Evolutionary conservation across 1,284 basidiomycete species (phyloP), one percentile per base, ranked within the genome.

Genomic region (Pterulicium gracile): DNA sequence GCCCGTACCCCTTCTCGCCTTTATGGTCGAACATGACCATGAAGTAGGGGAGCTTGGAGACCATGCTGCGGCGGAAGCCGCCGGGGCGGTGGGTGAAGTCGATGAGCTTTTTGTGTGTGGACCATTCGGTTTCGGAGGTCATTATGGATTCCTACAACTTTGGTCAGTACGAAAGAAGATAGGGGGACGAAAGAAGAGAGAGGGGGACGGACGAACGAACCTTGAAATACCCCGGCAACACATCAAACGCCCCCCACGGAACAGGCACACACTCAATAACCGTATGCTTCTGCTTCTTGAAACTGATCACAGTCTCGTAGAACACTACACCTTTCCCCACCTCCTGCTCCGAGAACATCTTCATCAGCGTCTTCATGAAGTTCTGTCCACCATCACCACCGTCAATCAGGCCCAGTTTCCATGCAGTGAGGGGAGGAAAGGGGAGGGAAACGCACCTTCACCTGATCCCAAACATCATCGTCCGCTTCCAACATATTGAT

Each of bases 301-400:
- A 72, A 14, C 72, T 83, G 36, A 91, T 68, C 22, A 97, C 82
- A 1, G 94, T 97, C 64, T 98, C 95, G 61, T 84, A 96, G 66
- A 98, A 98, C 15, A 98, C 66, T 19, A 94, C 87, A 0, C 90
- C 91, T 57, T 89, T 82, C 7, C 7, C 7, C 4, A 18, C n/a
- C 61, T 92, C 86, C 50, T 90, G 79, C 53, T 89, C 83, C 0
- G 89, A 83, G 54, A 83, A 93, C 88, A 96, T 92, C 48, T 80
- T 80, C 80, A 98, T 95, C 14, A 99, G 69, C 55, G 90, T 95
- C 66, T 99, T 99, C 92, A 97, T 97, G 59, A 97, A 98, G 61
- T 98, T 98, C 91, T 96, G 53, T 43, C 17, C n/a, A n/a, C n/a
- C n/a, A n/a, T n/a, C n/a, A n/a, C n/a, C n/a, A n/a, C n/a, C n/a